Evolutionary conservation across 352 stramenopile genomes (phyloP).

Genomic region (Phytopythium mirpurense): DNA sequence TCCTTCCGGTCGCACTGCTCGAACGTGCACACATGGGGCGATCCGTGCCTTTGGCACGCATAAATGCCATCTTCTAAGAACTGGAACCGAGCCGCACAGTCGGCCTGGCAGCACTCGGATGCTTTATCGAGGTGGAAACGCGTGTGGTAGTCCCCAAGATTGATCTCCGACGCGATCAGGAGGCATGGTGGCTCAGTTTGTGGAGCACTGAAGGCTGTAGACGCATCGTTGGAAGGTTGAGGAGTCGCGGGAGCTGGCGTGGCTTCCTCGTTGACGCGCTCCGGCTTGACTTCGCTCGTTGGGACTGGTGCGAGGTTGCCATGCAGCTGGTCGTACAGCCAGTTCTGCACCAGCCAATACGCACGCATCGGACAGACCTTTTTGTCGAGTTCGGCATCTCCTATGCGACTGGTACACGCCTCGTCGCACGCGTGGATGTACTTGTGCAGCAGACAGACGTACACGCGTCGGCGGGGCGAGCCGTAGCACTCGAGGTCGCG

Average conservation of each 20-base stretch:
- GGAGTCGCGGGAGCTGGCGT: neutral
- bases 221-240: neutral
- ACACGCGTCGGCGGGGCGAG: slow-evolving; percentile 59
- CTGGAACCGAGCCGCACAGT: slow-evolving; percentile 43
- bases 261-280: slow-evolving; percentile 16
- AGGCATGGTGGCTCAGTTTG: slow-evolving; percentile 4
- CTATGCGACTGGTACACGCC: slow-evolving; percentile 54
- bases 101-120: slow-evolving; percentile 28
- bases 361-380: slow-evolving; percentile 67
- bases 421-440: slow-evolving; percentile 83
- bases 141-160: slow-evolving; percentile 50
- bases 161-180: slow-evolving; percentile 47
- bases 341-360: slow-evolving; percentile 77
- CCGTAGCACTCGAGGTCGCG: slow-evolving; percentile 70
- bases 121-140: slow-evolving; percentile 46
- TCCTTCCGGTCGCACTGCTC: slow-evolving; percentile 65
- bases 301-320: slow-evolving; percentile 1
- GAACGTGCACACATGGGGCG: slow-evolving; percentile 69
- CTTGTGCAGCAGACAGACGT: slow-evolving; percentile 72
- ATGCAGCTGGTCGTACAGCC: slow-evolving; percentile 69
- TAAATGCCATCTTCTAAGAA: slow-evolving; percentile 75
- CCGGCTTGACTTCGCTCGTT: slow-evolving; percentile 6
- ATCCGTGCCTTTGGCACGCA: slow-evolving; percentile 58
- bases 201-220: neutral
- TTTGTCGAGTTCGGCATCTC: slow-evolving; percentile 51